Conservation (phyloP, 225 moss, liverwort and hornwort species). For the Neckera pumila region DNA sequence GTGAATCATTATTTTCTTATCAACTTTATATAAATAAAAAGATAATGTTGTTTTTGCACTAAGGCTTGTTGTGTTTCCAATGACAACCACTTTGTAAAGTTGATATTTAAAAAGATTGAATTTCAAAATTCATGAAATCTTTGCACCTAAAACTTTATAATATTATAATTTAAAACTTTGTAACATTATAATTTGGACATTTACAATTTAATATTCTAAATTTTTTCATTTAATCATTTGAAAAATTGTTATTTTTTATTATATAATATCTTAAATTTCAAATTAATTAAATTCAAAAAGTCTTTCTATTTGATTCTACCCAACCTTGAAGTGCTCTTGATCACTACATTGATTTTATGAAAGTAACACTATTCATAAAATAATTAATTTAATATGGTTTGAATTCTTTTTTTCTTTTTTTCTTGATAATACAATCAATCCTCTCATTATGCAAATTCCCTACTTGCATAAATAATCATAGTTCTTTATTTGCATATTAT, state of each 20-base stretch:
- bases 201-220: background rate
- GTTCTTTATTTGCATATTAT: background rate
- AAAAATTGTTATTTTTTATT: too few relatives aligned
- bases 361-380: background rate
- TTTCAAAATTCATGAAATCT: background rate
- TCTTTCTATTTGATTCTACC: background rate
- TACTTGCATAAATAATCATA: background rate
- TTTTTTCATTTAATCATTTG: too few relatives aligned
- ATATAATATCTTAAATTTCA: background rate
- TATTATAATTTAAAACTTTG: too few relatives aligned
- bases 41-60: background rate
- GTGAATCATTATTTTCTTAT: background rate
- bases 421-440: background rate
- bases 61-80: accelerated
- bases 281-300: background rate
- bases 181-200: background rate
- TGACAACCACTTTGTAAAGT: background rate
- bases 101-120: background rate
- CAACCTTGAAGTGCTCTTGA: background rate
- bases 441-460: background rate
- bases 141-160: background rate
- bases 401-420: background rate
- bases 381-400: background rate
- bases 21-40: background rate
- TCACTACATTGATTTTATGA: background rate